These are phyloP conservation scores for Dendrobium officinale DNA, from an alignment of 106 monocot species.

Conservation along the genomic window DNA sequence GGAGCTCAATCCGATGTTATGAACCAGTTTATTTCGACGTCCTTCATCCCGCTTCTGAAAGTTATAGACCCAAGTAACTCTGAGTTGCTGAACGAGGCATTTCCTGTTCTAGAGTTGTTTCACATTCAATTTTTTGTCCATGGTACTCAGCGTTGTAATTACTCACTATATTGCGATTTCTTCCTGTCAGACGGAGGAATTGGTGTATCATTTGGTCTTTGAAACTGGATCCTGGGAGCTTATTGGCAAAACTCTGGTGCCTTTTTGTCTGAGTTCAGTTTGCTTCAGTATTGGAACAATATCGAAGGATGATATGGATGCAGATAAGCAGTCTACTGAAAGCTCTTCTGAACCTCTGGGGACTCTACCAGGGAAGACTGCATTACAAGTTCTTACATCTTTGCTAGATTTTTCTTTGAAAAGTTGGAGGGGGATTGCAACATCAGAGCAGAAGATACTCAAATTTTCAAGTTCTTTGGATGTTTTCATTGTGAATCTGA, in stretches of 20 bases:
- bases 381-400: constrained; percentile 42
- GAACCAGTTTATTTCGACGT: constrained; percentile 34
- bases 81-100: constrained; percentile 46
- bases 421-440: constrained; percentile 3
- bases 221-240: constrained; percentile 32
- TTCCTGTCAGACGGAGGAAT: constrained; percentile 26
- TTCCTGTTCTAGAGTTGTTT: not conserved
- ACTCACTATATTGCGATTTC: not conserved
- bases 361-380: constrained; percentile 19
- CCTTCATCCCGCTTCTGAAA: constrained; percentile 49
- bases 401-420: constrained; percentile 32
- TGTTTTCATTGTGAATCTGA: constrained; percentile 33
- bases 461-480: not conserved
- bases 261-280: constrained; percentile 57
- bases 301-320: constrained; percentile 15
- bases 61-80: constrained; percentile 23
- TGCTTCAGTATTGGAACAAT: constrained; percentile 21
- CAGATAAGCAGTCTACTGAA: constrained; percentile 24
- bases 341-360: not conserved
- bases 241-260: constrained; percentile 41
- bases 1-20: constrained; percentile 20
- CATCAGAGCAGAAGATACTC: constrained; percentile 5
- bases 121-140: not conserved
- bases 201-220: constrained; percentile 39
- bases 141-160: not conserved